Base-by-base conservation (phyloP, 148 eudicot species). In the Pouteria glomerata region DNA sequence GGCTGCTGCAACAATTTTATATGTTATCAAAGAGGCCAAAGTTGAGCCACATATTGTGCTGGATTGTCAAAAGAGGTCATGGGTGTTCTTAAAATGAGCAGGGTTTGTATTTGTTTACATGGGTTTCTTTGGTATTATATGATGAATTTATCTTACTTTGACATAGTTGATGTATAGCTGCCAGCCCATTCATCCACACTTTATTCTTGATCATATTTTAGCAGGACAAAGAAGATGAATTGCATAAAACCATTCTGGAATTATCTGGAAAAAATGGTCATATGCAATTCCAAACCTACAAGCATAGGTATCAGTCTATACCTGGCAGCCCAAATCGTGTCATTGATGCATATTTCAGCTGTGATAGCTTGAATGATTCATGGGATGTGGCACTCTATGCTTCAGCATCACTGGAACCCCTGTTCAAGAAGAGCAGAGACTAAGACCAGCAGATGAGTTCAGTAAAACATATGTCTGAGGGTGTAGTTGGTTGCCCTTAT, bases 1-100 rank as follows among this genome's bases (percentile, higher is more conserved):
- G 74, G 97, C 96, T 76, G 78, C 81, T 80, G 88, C 89, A 56
- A 78, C 82, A 64, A 82, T 89, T 86, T 60, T 83, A 37, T 74
- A 80, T 76, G 87, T 83, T 70, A 68, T 88, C 76, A 79, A 81
- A 79, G 96, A 92, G 79, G n/a, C n/a, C n/a, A n/a, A n/a, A n/a
- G 78, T 82, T 41, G 82, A 81, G 29, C 61, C 81, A 15, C 68
- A 63, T 73, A 71, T 72, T 74, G 72, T 77, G 31, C 18, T 73
- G 70, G 85, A 85, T 45, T 78, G 76, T 34, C 77, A 83, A 55
- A 80, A 64, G 81, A 78, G 72, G 74, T 89, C 3, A 78, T 82
- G 73, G 78, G 23, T 52, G 59, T 81, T 34, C 82, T 89, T 13
- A 77, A 78, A 68, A 65, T 76, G 21, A 81, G 72, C 79, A 82